Conservation (phyloP, 176 grass and related monocot genomes). For the Poa pratensis region DNA sequence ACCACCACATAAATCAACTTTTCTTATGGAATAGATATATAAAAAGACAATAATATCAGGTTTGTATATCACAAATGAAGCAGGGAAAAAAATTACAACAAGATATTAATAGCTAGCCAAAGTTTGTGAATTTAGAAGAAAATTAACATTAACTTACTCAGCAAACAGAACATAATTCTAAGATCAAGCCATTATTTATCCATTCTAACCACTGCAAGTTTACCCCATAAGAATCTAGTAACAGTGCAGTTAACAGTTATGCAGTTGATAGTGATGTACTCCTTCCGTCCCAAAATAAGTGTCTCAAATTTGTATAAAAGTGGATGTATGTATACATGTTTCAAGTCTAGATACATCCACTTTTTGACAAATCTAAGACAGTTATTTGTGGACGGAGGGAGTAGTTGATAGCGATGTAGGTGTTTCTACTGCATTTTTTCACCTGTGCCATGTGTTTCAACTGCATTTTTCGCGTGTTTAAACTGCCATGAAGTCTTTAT, state of each 20-base stretch:
- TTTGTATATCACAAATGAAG: slow-evolving; percentile 11
- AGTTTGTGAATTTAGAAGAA: not conserved
- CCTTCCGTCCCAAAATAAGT: too few relatives aligned
- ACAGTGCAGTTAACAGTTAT: not conserved
- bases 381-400: too few relatives aligned
- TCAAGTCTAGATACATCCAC: too few relatives aligned
- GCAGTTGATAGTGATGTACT: not conserved
- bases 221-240: not conserved
- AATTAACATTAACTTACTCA: slow-evolving; percentile 1
- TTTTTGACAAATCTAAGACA: too few relatives aligned
- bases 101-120: slow-evolving; percentile 20
- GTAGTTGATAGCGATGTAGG: not conserved
- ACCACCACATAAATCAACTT: slow-evolving; percentile 14
- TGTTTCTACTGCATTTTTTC: not conserved
- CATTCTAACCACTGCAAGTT: not conserved
- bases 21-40: slow-evolving; percentile 15
- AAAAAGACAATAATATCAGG: slow-evolving; percentile 10
- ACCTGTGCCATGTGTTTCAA: not conserved
- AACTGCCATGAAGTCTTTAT: too few relatives aligned
- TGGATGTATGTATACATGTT: too few relatives aligned
- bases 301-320: too few relatives aligned
- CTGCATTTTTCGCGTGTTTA: not conserved
- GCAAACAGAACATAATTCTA: not conserved
- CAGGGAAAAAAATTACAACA: not conserved
- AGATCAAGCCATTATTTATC: slow-evolving; percentile 14